Conservation (phyloP, 164 flowering plant genomes). For the Saururus chinensis region DNA sequence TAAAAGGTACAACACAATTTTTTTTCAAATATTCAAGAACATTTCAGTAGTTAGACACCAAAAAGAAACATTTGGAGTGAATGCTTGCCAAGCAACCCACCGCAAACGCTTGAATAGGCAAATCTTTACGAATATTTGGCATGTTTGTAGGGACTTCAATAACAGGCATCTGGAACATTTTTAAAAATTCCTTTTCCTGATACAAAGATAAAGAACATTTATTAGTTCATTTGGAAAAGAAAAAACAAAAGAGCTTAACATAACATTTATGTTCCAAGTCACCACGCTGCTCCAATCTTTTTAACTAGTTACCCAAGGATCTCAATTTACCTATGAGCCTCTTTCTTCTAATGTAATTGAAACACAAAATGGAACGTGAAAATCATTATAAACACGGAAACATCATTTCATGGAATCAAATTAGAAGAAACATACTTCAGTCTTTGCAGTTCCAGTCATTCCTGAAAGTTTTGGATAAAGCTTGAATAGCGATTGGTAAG, state of each 20-base stretch:
- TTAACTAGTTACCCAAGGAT: too few relatives aligned
- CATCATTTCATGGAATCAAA: background rate
- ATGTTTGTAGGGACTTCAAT: slow-evolving; percentile 94
- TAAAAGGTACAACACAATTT: slow-evolving; percentile 2
- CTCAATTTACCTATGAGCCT: background rate
- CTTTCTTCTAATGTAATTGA: background rate
- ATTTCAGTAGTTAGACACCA: background rate
- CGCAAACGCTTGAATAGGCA: slow-evolving; percentile 94
- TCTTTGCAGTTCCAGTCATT: slow-evolving; percentile 99
- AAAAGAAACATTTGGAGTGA: background rate
- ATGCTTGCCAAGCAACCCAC: slow-evolving; percentile 23
- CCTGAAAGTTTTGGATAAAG: slow-evolving; percentile 96
- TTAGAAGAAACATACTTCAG: slow-evolving; percentile 47
- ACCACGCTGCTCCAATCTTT: too few relatives aligned
- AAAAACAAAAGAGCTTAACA: background rate
- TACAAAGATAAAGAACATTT: background rate
- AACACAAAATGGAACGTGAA: background rate
- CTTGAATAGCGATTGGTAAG: slow-evolving; percentile 93
- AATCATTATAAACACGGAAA: too few relatives aligned
- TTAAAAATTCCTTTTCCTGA: slow-evolving; percentile 92
- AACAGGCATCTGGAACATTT: slow-evolving; percentile 94
- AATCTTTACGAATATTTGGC: slow-evolving; percentile 80
- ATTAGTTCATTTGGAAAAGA: background rate
- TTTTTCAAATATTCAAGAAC: background rate
- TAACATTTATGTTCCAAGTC: background rate